Base-by-base conservation (phyloP, 345 rosid genomes). In the Populus nigra region DNA sequence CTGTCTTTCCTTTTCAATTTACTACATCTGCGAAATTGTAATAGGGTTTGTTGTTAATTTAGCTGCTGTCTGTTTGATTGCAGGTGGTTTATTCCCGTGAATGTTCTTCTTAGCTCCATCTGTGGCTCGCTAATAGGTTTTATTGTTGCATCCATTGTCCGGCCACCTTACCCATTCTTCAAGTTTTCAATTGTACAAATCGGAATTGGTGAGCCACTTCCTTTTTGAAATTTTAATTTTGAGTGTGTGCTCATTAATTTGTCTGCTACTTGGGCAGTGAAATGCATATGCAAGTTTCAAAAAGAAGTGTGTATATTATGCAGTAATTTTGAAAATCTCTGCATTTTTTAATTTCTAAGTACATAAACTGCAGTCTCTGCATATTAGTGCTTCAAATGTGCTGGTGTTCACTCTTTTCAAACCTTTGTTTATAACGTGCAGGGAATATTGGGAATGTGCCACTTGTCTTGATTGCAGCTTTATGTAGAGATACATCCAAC, bases 361-460 rank as follows among this genome's bases (percentile, higher is more conserved):
- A 7, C 61, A 47, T 45, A 3, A 39, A 53, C 33, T 43, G 29
- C 23, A 25, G 38, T 27, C 17, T 69, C 18, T 66, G 55, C 29
- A 18, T 45, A 41, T 68, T 20, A 68, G 17, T 55, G 62, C 65
- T 57, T 57, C 71, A 50, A 22, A 61, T 27, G n/a, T 71, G 22
- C 67, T 29, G 69, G 10, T 17, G 41, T 8, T 33, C 39, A 65
- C 8, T 11, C 41, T 33, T 65, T 35, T 65, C 36, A 65, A 16
- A 45, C 29, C 23, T 25, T 39, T 53, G 72, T 43, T 71, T 25
- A 38, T 69, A 8, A 36, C n/a, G 22, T 86, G 79, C 94, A 94
- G 99, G 99, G 81, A 96, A 96, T 81, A 94, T 96, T 55, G 99
- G 99, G 73, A 96, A 96, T 72, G 96, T 96, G 63, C 99, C 99